A percentile compares a stretch with the other conserved stretches of the same genome.
Conservation (phyloP, 257 asterid genomes). For the Solanum dulcamara region DNA sequence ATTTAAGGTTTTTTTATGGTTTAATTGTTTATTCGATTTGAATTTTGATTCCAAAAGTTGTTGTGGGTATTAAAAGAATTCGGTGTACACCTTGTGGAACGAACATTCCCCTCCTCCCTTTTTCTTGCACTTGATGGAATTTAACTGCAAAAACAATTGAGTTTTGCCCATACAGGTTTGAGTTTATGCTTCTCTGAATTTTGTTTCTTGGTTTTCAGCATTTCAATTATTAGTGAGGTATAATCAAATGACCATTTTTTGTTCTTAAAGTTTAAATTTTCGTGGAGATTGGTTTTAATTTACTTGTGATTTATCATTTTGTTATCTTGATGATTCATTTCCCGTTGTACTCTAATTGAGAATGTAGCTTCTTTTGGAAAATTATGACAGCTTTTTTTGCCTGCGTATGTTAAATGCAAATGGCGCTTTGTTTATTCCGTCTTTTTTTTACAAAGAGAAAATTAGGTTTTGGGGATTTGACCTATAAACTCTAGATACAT, state of each 20-base stretch:
- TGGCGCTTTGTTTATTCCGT: not conserved
- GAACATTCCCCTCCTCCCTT: not conserved
- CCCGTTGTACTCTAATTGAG: not conserved
- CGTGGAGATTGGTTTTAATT: not conserved
- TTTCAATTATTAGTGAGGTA: not conserved
- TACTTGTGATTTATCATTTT: not conserved
- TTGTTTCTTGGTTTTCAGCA: not conserved
- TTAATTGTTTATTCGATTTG: not conserved
- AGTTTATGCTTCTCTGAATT: not conserved
- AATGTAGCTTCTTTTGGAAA: not conserved
- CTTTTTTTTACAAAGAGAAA: not conserved
- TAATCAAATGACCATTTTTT: not conserved
- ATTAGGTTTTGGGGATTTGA: not conserved
- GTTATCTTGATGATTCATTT: not conserved
- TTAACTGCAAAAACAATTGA: not conserved
- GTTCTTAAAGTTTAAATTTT: not conserved
- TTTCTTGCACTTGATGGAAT: not conserved
- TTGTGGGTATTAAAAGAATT: not conserved
- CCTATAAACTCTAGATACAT: not conserved
- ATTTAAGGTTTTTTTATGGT: not conserved
- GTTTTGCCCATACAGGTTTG: not conserved
- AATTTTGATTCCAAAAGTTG: not conserved
- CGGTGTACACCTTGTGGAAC: not conserved
- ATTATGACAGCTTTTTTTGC: not conserved
- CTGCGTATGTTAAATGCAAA: not conserved